Percentiles rank a stretch among this genome's conserved stretches.
Conservation (phyloP, 2,329 filamentous ascomycete genomes). For the Diplodia intermedia region DNA sequence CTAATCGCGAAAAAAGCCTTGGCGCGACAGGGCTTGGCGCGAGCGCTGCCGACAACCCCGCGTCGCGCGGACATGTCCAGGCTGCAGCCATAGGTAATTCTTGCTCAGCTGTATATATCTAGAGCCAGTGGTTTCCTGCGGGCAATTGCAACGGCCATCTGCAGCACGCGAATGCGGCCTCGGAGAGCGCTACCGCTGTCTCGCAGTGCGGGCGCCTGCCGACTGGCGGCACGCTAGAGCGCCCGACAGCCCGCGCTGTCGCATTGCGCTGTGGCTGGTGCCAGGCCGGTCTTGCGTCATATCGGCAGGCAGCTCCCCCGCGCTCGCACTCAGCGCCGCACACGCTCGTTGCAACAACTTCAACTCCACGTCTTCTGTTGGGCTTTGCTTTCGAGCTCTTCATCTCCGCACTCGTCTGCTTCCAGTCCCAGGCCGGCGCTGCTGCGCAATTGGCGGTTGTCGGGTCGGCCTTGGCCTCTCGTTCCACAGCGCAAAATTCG, state of each 20-base stretch:
- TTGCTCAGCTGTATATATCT: neutral
- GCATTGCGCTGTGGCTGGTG: slow-evolving; percentile 22
- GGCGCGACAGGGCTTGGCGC: slow-evolving; percentile 4
- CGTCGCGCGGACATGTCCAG: neutral
- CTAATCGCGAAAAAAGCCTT: neutral
- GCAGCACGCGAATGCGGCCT: neutral
- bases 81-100: neutral
- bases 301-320: neutral
- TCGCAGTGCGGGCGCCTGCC: neutral
- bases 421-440: too few relatives aligned
- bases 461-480: neutral
- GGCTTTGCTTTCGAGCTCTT: neutral
- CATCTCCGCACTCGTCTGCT: neutral
- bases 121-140: neutral
- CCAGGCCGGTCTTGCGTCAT: slow-evolving; percentile 11
- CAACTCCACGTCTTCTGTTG: neutral
- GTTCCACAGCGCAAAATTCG: slow-evolving; percentile 6
- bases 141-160: neutral
- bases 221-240: slow-evolving; percentile 1
- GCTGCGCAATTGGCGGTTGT: neutral
- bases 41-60: neutral
- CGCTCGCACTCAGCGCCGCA: neutral
- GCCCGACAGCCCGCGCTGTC: neutral
- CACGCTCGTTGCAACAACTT: neutral
- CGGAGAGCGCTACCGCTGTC: neutral